Conservation (phyloP, 208 protist genomes). For the Vickermania spadyakhi region DNA sequence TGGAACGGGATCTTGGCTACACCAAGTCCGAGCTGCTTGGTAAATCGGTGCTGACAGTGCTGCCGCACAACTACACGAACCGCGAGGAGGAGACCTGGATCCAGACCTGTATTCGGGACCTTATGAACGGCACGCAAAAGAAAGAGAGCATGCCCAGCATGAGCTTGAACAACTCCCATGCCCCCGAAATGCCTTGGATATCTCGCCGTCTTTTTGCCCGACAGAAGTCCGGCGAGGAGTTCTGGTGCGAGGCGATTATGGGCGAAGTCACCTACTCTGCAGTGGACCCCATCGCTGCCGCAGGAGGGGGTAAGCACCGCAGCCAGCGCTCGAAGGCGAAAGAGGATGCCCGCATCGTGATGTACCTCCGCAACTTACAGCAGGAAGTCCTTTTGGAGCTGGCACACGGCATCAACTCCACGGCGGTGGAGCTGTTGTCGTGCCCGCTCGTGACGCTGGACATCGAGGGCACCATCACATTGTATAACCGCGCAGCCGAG, state of each 20-base stretch:
- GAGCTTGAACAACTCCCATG: neutral
- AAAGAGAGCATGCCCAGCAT: neutral
- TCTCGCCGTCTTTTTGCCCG: neutral
- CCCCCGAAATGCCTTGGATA: neutral
- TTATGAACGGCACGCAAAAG: neutral
- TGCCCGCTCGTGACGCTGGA: conserved; percentile 9
- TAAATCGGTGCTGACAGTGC: neutral
- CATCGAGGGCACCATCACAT: conserved; percentile 2
- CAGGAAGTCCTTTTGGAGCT: conserved; percentile 2
- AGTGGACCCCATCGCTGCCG: neutral
- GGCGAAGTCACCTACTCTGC: conserved; percentile 2
- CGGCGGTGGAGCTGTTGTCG: neutral
- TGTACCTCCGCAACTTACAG: conserved; percentile 6
- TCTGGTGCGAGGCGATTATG: conserved; percentile 4
- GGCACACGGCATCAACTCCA: neutral
- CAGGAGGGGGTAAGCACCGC: neutral
- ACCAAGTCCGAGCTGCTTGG: conserved; percentile 5
- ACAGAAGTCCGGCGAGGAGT: conserved; percentile 6
- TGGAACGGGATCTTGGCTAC: conserved; percentile 3
- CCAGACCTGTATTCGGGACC: neutral
- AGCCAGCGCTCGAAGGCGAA: neutral
- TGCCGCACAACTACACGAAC: neutral
- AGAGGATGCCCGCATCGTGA: conserved; percentile 2
- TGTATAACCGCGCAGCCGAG: conserved; percentile 7
- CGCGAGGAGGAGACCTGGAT: conserved; percentile 4